Evolutionary conservation across 1,139 yeast species (phyloP).

Genomic region (Nakaseomyces glabratus): DNA sequence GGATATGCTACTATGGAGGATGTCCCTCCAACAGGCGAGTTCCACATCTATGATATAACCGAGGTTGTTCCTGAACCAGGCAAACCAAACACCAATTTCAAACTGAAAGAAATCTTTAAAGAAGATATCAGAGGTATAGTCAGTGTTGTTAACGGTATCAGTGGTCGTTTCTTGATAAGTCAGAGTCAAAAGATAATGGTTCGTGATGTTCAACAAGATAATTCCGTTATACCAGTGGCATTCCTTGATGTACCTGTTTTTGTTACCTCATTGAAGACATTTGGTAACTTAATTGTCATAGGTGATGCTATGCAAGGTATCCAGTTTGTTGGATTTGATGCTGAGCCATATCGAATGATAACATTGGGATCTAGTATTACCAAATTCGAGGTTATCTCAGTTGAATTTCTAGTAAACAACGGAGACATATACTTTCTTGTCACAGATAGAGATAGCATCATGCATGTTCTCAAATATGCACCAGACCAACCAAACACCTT

Average conservation of each 20-base stretch:
- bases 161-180: constrained; percentile 75
- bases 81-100: constrained; percentile 73
- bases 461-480: constrained; percentile 77
- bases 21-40: constrained; percentile 69
- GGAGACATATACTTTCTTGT: constrained; percentile 59
- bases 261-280: constrained; percentile 70
- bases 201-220: constrained; percentile 60
- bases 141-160: constrained; percentile 65
- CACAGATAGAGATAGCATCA: constrained; percentile 60
- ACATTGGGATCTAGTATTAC: constrained; percentile 68
- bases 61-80: constrained; percentile 89
- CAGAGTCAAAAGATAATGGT: constrained; percentile 85
- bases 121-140: constrained; percentile 85
- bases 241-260: constrained; percentile 78
- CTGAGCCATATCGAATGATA: constrained; percentile 87
- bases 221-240: constrained; percentile 62
- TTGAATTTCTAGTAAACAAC: constrained; percentile 66
- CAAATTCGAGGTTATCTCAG: constrained; percentile 46
- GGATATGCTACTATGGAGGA: constrained; percentile 77
- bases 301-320: constrained; percentile 80
- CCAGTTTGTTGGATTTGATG: constrained; percentile 83
- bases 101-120: constrained; percentile 62
- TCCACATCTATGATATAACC: constrained; percentile 64
- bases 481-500: constrained; percentile 84
- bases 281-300: constrained; percentile 66